A percentile compares a stretch with the other conserved stretches of the same genome.
These are phyloP conservation scores for Cucumis sativus DNA, from an alignment of 306 rosid genomes.

Conservation along the genomic window DNA sequence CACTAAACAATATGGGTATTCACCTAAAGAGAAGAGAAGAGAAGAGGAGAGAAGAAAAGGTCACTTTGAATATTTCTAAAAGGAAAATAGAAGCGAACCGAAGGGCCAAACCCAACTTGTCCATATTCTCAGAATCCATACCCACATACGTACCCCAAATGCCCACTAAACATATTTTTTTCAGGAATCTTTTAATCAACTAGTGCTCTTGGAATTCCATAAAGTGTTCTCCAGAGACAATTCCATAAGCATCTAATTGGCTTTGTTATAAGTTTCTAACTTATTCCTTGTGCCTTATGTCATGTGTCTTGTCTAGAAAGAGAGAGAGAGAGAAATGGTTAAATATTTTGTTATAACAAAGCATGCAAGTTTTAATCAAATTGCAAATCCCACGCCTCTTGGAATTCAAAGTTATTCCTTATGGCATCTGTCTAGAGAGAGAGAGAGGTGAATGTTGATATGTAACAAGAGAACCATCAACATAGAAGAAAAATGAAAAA, in stretches of 20 bases:
- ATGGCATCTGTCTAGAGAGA: neutral
- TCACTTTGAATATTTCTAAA: neutral
- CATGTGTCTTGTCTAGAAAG: neutral
- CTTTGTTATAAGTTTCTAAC: neutral
- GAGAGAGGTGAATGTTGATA: neutral
- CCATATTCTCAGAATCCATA: neutral
- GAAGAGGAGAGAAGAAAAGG: neutral
- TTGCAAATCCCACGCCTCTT: neutral
- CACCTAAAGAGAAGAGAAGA: neutral
- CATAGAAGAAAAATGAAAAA: neutral
- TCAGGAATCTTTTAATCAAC: neutral
- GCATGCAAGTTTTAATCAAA: neutral
- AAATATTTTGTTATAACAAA: neutral
- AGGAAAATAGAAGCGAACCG: neutral
- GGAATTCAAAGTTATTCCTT: neutral
- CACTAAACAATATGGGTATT: neutral
- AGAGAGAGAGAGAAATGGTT: neutral
- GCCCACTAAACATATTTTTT: neutral
- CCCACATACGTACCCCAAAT: neutral
- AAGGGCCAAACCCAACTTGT: neutral
- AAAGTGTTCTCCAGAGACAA: neutral
- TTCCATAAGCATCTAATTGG: neutral
- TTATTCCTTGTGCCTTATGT: neutral
- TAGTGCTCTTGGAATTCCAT: neutral
- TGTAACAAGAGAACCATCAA: neutral